A percentile compares a stretch with the other conserved stretches of the same genome.
phyloP scores from a whole-genome alignment of 1,284 basidiomycete genomes.

The Fomitopsis pinicola region DNA sequence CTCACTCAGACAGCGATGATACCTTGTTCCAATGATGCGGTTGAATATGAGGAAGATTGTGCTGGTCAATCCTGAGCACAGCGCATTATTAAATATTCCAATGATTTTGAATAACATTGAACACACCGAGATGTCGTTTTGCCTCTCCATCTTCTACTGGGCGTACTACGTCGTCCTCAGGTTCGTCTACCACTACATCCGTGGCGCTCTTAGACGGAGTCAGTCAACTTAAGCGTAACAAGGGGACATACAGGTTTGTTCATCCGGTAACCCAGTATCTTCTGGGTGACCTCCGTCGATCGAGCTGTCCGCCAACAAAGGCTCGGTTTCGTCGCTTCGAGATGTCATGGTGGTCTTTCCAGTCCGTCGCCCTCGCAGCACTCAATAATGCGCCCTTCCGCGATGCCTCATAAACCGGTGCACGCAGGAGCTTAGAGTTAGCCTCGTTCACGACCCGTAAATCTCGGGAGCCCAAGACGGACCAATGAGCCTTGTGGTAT shows the following conservation, averaged over 20 bases:
- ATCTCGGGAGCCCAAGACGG: neutral
- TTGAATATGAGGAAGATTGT: conserved; percentile 73
- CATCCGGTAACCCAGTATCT: neutral
- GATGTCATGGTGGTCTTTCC: neutral
- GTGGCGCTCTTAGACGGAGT: neutral
- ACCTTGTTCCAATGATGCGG: conserved; percentile 76
- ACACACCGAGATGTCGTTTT: conserved; percentile 1
- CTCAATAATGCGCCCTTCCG: neutral
- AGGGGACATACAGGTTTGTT: neutral
- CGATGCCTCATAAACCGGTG: neutral
- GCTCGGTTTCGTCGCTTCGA: neutral
- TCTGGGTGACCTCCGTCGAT: neutral
- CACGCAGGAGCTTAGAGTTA: no score
- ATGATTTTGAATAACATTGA: neutral
- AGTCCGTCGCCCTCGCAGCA: neutral
- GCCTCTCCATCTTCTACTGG: neutral
- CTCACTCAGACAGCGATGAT: conserved; percentile 12
- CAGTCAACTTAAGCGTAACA: neutral
- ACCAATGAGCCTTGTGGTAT: neutral
- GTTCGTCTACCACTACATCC: neutral
- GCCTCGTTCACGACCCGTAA: neutral
- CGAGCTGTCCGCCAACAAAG: neutral
- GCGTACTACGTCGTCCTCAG: no score
- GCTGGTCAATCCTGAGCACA: conserved; percentile 44
- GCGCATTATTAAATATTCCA: neutral